Conservation (phyloP, 2,329 filamentous ascomycete species). For the Furcasterigmium sp. region DNA sequence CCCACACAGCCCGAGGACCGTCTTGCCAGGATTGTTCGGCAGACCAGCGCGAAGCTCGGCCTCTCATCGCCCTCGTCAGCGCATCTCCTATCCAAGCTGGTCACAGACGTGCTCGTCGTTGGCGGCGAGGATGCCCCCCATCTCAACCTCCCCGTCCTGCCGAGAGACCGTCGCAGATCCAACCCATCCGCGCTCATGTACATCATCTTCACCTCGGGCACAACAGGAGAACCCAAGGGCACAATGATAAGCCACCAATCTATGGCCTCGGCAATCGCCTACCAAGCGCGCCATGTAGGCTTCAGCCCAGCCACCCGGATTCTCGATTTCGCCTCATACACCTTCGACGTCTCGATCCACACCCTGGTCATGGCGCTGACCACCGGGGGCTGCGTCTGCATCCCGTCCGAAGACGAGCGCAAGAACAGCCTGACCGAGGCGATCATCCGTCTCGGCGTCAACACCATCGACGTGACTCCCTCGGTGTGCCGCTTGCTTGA, state of each 20-base stretch:
- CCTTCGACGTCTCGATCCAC: constrained; percentile 23
- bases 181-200: constrained; percentile 4
- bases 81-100: too few species aligned
- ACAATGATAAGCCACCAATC: constrained; percentile 3
- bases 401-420: constrained; percentile 31
- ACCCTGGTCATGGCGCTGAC: constrained; percentile 26
- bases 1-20: constrained; percentile 6
- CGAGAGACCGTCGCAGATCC: too few species aligned
- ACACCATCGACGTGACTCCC: constrained; percentile 17
- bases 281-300: constrained; percentile 31
- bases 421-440: constrained; percentile 17
- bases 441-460: constrained; percentile 21
- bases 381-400: constrained; percentile 20
- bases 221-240: constrained; percentile 16
- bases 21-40: not conserved
- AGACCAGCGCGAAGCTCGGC: too few species aligned
- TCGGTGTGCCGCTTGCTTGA: constrained; percentile 26
- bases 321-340: constrained; percentile 29
- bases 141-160: too few species aligned
- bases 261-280: not conserved
- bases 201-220: constrained; percentile 18
- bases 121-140: too few species aligned
- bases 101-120: too few species aligned
- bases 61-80: too few species aligned
- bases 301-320: constrained; percentile 35